These are phyloP conservation scores for Mycena filopes DNA, from an alignment of 768 basidiomycete species.

Conservation along the genomic window DNA sequence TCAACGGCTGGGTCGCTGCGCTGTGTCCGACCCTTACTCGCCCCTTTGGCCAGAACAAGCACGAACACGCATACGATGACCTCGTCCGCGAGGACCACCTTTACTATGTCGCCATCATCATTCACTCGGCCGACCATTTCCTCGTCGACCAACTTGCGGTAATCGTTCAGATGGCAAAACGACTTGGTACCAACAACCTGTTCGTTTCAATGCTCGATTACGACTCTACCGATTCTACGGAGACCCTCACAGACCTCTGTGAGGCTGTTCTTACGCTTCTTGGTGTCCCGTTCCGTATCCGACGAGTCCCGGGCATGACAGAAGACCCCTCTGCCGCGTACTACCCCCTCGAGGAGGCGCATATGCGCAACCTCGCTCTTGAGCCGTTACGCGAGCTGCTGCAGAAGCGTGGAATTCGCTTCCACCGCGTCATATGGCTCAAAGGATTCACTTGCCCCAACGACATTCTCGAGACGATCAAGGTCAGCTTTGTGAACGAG, in stretches of 20 bases:
- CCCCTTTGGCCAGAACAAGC: constrained; percentile 94
- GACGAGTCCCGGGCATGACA: constrained; percentile 94
- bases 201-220: constrained; percentile 99
- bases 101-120: constrained; percentile 94
- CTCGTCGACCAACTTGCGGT: constrained; percentile 98
- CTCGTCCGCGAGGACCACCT: constrained; percentile 84
- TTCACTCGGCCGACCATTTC: constrained; percentile 99
- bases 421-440: constrained; percentile 94
- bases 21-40: constrained; percentile 92
- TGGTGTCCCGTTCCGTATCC: constrained; percentile 92
- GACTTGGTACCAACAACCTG: constrained; percentile 87
- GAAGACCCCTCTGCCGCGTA: constrained; percentile 88
- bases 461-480: constrained; percentile 95
- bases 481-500: constrained; percentile 89
- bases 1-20: constrained; percentile 98
- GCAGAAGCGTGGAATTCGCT: constrained; percentile 80
- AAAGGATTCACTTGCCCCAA: constrained; percentile 99
- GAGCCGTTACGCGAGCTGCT: constrained; percentile 90
- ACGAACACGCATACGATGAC: constrained; percentile 89
- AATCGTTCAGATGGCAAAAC: constrained; percentile 94
- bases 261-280: constrained; percentile 95
- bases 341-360: constrained; percentile 95
- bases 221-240: constrained; percentile 94
- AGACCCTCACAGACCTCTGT: constrained; percentile 92
- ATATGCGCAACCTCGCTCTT: constrained; percentile 91